Conservation (phyloP, 768 basidiomycete genomes). For the Megacollybia marginata region DNA sequence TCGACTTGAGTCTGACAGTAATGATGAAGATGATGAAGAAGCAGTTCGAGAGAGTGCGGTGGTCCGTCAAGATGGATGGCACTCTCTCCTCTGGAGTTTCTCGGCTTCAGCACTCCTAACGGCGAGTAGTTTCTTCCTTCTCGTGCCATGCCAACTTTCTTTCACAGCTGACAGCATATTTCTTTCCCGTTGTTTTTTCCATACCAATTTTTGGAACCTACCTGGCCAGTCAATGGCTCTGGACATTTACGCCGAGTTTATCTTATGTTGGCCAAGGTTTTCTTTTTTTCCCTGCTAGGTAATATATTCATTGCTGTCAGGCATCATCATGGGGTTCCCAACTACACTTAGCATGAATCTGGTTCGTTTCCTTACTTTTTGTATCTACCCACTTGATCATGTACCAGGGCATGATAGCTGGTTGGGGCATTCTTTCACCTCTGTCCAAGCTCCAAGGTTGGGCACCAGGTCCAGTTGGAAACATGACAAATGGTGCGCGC, state of each 20-base stretch:
- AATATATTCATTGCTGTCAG: constrained; percentile 22
- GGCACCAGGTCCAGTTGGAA: constrained; percentile 90
- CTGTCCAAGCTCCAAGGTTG: constrained; percentile 75
- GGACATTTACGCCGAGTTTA: constrained; percentile 88
- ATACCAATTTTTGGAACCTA: constrained; percentile 81
- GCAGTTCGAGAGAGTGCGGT: constrained; percentile 34
- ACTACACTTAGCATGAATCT: constrained; percentile 92
- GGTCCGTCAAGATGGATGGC: constrained; percentile 69
- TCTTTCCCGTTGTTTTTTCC: constrained; percentile 84
- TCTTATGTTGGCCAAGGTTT: constrained; percentile 90
- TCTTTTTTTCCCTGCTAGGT: constrained; percentile 5
- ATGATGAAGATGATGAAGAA: constrained; percentile 23
- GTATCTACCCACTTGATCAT: background rate
- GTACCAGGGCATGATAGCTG: constrained; percentile 85
- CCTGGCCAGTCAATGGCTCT: constrained; percentile 83
- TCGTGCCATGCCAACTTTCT: background rate
- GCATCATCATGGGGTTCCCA: constrained; percentile 97
- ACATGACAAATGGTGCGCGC: constrained; percentile 82
- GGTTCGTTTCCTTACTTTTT: constrained; percentile 29
- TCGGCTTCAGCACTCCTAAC: constrained; percentile 66
- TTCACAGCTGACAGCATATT: constrained; percentile 71
- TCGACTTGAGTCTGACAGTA: constrained; percentile 27
- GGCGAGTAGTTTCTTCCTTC: constrained; percentile 33
- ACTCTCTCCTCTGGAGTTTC: constrained; percentile 73
- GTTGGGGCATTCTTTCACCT: constrained; percentile 93